Conservation (phyloP, 768 basidiomycete genomes). For the Daedalea quercina region DNA sequence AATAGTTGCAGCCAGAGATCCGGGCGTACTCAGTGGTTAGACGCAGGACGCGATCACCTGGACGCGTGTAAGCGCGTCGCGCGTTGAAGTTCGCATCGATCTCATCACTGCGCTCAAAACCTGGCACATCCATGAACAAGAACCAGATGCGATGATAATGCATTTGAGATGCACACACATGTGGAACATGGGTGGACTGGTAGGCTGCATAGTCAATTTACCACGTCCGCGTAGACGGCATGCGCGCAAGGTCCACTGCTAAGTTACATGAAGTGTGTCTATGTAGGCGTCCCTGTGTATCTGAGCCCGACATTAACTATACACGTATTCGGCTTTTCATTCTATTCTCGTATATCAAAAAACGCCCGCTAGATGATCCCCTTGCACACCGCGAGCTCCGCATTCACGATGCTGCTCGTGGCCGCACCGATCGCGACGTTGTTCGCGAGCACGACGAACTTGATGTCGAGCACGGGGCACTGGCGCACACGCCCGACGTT, state of each 20-base stretch:
- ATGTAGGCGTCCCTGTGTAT: not conserved
- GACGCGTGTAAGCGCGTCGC: not conserved
- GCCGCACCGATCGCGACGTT: conserved; percentile 96
- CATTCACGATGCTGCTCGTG: conserved; percentile 95
- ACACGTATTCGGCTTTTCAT: conserved; percentile 1
- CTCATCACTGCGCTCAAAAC: no score
- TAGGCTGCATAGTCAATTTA: no score
- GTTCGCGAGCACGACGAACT: conserved; percentile 88
- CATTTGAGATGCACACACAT: no score
- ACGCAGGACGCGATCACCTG: not conserved
- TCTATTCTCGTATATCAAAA: not conserved
- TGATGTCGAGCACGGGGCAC: conserved; percentile 90
- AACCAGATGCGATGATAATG: no score
- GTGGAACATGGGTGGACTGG: no score
- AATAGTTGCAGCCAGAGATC: not conserved
- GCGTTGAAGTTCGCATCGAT: no score
- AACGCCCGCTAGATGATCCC: conserved; percentile 34
- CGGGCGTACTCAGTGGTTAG: not conserved
- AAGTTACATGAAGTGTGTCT: no score
- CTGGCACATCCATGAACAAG: no score
- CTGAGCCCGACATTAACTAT: not conserved
- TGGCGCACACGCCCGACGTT: conserved; percentile 86
- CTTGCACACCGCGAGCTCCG: conserved; percentile 86
- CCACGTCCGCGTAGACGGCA: no score
- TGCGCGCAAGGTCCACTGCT: no score